Base-by-base conservation (phyloP, 345 rosid species). In the Salix caprea region DNA sequence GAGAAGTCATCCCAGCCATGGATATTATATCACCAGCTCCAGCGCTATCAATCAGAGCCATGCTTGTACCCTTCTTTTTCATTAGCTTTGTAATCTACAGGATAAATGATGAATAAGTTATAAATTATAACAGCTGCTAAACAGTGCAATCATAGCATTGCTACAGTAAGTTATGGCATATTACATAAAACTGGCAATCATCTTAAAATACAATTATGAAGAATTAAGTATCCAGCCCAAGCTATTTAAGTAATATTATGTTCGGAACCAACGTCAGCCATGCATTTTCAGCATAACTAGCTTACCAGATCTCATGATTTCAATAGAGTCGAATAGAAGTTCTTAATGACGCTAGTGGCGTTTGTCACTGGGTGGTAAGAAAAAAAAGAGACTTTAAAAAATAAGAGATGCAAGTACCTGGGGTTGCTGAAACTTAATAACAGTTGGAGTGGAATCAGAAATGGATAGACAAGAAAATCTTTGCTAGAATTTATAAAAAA, bases 21-120 rank as follows among this genome's bases (percentile, higher is more conserved):
- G 96, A 96, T 79, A 96, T 85, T 4, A 96, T 93, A 82, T 96
- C 99, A 75, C 99, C 99, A 56, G 99, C 98, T 79, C 98, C 99
- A 0, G 97, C 98, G 62, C 86, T 80, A 64, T 93, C 99, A 82
- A 91, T 92, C 24, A 86, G 85, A 85, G 82, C 89, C 80, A 91
- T 87, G 83, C 86, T 80, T 72, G 98, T 96, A 14, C 99, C 99
- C 88, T 88, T 93, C 94, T 96, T 96, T 83, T 93, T 96, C 99
- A 96, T 92, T 75, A 96, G 86, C 94, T 93, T 96, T 73, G 85
- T 80, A 84, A 96, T 92, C 99, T 93, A 86, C 74, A 79, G 65
- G 74, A 80, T 37, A 72, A 48, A 76, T 74, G 46, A 70, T 48
- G 71, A 82, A 76, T 66, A 71, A 73, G 76, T 71, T 73, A 61